phyloP scores from a whole-genome alignment of 768 basidiomycete species.

The Termitomyces sp. region DNA sequence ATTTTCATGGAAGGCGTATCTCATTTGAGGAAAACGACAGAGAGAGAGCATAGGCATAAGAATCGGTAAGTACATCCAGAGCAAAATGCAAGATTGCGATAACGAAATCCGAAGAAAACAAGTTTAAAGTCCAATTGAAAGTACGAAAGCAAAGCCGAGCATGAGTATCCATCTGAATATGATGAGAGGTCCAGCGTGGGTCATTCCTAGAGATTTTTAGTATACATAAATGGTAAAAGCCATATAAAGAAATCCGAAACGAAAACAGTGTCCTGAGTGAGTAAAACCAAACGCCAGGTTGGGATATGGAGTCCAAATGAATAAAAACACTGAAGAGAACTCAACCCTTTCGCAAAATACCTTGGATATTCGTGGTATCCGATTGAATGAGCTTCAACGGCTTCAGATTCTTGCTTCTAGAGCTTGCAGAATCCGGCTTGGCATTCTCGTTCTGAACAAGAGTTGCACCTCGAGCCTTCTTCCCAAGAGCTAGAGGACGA shows the following conservation, averaged over 20 bases:
- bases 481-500: conserved; percentile 52
- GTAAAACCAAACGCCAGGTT: conserved; percentile 11
- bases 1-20: not conserved
- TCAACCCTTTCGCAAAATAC: conserved; percentile 48
- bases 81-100: not conserved
- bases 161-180: not conserved
- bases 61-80: not conserved
- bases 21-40: not conserved
- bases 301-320: conserved; percentile 34
- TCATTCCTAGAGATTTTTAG: not conserved
- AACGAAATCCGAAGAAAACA: not conserved
- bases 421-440: conserved; percentile 24
- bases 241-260: not conserved
- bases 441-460: conserved; percentile 34
- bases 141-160: not conserved
- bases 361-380: conserved; percentile 60
- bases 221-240: conserved; percentile 5
- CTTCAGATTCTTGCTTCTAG: conserved; percentile 45
- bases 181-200: not conserved
- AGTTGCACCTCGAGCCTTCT: conserved; percentile 31
- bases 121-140: not conserved
- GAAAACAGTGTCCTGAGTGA: not conserved
- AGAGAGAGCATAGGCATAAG: not conserved
- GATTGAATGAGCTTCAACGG: conserved; percentile 55
- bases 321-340: conserved; percentile 56